Conservation (phyloP, 192 early-diverging fungal genomes). For the Borealophlyctis nickersoniae region DNA sequence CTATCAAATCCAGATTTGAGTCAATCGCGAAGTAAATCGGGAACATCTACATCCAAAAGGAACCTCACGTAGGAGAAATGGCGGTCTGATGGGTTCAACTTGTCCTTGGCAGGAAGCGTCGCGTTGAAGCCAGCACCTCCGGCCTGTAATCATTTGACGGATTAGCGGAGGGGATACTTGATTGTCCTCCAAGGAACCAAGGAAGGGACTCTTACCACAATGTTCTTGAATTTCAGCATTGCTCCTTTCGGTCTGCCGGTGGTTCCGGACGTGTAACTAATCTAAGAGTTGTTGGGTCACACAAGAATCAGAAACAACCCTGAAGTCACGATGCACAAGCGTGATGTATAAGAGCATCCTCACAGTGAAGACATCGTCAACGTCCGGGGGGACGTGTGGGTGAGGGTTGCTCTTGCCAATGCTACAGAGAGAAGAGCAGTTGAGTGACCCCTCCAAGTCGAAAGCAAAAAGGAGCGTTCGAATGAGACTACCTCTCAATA, state of each 20-base stretch:
- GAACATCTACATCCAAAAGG: background rate
- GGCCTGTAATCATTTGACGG: conserved; percentile 5
- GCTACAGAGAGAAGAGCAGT: background rate
- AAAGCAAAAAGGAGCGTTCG: background rate
- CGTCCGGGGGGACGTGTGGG: conserved; percentile 54
- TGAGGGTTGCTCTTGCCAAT: conserved; percentile 55
- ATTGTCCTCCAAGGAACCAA: conserved; percentile 14
- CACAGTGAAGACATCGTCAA: conserved; percentile 57
- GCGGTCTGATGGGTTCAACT: conserved; percentile 27
- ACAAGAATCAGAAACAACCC: no score
- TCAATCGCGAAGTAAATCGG: conserved; percentile 13
- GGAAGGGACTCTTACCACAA: conserved; percentile 16
- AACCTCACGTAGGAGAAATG: conserved; percentile 44
- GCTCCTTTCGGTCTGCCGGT: conserved; percentile 46
- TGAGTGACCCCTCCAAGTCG: background rate
- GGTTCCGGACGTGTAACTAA: conserved; percentile 70
- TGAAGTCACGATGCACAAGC: conserved; percentile 34
- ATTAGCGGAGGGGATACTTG: conserved; percentile 5
- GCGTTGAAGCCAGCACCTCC: conserved; percentile 12
- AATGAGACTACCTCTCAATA: conserved; percentile 13
- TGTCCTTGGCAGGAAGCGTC: conserved; percentile 6
- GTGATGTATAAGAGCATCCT: background rate
- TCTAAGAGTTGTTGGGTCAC: no score
- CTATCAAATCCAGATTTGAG: conserved; percentile 15
- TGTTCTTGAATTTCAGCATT: conserved; percentile 18